Evolutionary conservation across 148 eudicot species (phyloP).

Genomic region (Selenicereus undatus): DNA sequence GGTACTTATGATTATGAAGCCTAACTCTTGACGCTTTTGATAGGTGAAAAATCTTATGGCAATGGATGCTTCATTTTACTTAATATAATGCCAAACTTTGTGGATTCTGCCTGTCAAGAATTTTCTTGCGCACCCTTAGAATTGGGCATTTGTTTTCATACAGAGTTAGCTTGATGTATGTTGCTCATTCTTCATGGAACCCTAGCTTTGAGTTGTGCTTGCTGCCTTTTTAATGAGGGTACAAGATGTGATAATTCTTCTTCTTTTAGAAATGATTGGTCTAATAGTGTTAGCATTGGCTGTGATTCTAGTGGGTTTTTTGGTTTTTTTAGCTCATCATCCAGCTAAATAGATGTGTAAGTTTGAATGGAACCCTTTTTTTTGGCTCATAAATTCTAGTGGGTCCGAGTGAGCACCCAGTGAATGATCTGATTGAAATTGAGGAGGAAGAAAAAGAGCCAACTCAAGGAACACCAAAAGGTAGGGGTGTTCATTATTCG

Average conservation of each 20-base stretch:
- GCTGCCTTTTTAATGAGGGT: not conserved
- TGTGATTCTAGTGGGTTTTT: conserved; percentile 34
- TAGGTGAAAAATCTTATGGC: not conserved
- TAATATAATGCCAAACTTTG: not conserved
- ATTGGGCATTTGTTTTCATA: too few relatives aligned
- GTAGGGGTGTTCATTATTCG: too few relatives aligned
- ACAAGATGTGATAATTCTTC: not conserved
- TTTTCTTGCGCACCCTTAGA: not conserved
- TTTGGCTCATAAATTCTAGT: too few relatives aligned
- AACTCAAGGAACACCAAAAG: too few relatives aligned
- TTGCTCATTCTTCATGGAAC: not conserved
- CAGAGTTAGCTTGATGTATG: too few relatives aligned
- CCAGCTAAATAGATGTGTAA: too few relatives aligned
- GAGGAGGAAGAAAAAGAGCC: too few relatives aligned
- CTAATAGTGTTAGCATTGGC: conserved; percentile 39
- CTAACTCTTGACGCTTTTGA: too few relatives aligned
- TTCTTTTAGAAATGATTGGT: conserved; percentile 39
- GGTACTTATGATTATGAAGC: not conserved
- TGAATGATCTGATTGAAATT: too few relatives aligned
- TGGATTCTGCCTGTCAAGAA: not conserved
- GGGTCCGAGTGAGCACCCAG: too few relatives aligned
- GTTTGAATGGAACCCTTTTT: too few relatives aligned
- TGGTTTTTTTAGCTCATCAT: too few relatives aligned
- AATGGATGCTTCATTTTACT: not conserved
- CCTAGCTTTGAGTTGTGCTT: not conserved